Evolutionary conservation across 1,139 yeast species (phyloP).

Genomic region (Candida pseudoviswanathii): DNA sequence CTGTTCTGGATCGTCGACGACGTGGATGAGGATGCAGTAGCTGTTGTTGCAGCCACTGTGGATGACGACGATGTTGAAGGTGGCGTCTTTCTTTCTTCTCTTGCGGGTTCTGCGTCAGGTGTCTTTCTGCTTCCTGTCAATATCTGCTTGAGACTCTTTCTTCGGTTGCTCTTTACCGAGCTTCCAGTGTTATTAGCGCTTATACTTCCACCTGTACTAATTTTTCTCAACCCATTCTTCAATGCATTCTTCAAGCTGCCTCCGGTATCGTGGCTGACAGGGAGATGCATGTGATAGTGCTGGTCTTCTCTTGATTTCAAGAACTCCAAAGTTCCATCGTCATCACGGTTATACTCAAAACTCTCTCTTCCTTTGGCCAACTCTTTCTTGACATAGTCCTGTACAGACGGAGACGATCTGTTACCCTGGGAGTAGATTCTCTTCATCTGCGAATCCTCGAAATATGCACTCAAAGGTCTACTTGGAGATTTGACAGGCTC

Average conservation of each 20-base stretch:
- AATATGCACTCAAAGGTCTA: constrained; percentile 18
- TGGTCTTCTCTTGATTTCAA: constrained; percentile 52
- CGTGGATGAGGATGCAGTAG: constrained; percentile 17
- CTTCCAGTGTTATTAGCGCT: constrained; percentile 27
- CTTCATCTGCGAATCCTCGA: constrained; percentile 11
- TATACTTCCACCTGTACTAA: constrained; percentile 41
- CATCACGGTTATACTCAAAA: constrained; percentile 16
- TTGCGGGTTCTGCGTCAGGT: constrained; percentile 12
- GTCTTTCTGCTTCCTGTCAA: constrained; percentile 39
- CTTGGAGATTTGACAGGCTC: constrained; percentile 11
- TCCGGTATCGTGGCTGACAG: constrained; percentile 38
- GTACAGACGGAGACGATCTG: constrained; percentile 31
- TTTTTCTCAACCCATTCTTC: constrained; percentile 38
- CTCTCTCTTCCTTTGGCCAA: constrained; percentile 28
- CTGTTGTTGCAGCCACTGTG: neutral
- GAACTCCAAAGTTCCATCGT: constrained; percentile 52
- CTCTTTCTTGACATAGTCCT: constrained; percentile 39
- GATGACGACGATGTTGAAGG: neutral
- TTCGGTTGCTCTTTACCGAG: constrained; percentile 21
- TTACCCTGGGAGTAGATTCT: constrained; percentile 17
- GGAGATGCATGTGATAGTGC: constrained; percentile 8
- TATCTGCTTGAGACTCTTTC: constrained; percentile 43
- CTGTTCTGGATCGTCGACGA: constrained; percentile 64
- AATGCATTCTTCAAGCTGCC: constrained; percentile 45
- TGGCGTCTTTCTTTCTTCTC: constrained; percentile 4